phyloP scores from a whole-genome alignment of 2,329 filamentous ascomycete genomes.

The Bipolaris oryzae region DNA sequence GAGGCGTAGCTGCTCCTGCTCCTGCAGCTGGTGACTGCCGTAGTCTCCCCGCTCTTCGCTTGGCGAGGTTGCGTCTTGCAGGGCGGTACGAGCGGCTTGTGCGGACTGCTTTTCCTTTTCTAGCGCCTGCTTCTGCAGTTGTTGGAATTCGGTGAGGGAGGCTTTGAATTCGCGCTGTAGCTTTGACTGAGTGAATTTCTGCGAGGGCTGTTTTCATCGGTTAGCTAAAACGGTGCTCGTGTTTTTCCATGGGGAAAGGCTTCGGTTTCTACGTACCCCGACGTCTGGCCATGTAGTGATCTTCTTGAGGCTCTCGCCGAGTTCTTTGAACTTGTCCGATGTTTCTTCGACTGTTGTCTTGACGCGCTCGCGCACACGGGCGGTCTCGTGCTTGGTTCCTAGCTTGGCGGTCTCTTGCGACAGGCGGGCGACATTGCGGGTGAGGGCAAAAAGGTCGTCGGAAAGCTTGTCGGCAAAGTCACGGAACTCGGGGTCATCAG shows the following conservation, averaged over 20 bases:
- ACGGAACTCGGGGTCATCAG: slow-evolving; percentile 92
- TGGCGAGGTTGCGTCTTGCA: slow-evolving; percentile 63
- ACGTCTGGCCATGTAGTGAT: slow-evolving; percentile 72
- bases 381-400: slow-evolving; percentile 89
- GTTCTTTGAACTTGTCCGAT: slow-evolving; percentile 83
- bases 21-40: slow-evolving; percentile 65
- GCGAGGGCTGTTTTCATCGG: slow-evolving; percentile 69
- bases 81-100: slow-evolving; percentile 78
- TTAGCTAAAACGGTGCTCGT: slow-evolving; percentile 17
- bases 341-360: slow-evolving; percentile 87
- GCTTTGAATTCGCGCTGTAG: slow-evolving; percentile 91
- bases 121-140: slow-evolving; percentile 84
- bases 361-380: slow-evolving; percentile 87
- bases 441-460: slow-evolving; percentile 86
- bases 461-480: slow-evolving; percentile 81
- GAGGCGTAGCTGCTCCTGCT: slow-evolving; percentile 73
- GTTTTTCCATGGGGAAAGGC: too few relatives aligned
- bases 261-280: slow-evolving; percentile 65
- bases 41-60: slow-evolving; percentile 50
- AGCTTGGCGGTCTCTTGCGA: slow-evolving; percentile 83
- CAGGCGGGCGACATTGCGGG: slow-evolving; percentile 84
- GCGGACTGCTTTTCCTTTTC: slow-evolving; percentile 92
- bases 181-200: slow-evolving; percentile 96
- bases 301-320: slow-evolving; percentile 92
- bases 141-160: slow-evolving; percentile 88